Conservation (phyloP, 2,329 filamentous ascomycete genomes). For the Phyllosticta citriasiana region DNA sequence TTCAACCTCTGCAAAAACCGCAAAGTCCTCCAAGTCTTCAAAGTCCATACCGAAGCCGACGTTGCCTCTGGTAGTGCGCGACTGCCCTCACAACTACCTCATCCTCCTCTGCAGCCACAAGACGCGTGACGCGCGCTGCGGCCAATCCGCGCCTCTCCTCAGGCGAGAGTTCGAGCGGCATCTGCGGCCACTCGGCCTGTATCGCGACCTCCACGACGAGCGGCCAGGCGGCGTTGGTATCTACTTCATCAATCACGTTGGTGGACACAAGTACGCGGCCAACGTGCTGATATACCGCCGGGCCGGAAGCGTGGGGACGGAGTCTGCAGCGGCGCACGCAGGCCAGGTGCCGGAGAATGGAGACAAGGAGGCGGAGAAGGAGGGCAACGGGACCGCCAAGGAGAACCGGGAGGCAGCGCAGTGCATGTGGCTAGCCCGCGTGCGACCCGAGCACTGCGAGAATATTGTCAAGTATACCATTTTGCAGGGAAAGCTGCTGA, state of each 20-base stretch:
- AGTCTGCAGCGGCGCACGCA: conserved; percentile 23
- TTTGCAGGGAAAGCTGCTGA: conserved; percentile 86
- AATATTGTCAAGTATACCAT: conserved; percentile 84
- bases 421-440: conserved; percentile 85
- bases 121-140: conserved; percentile 90
- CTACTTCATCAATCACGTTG: conserved; percentile 93
- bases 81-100: conserved; percentile 73
- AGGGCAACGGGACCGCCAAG: conserved; percentile 18
- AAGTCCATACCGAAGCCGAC: conserved; percentile 6
- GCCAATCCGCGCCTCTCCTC: conserved; percentile 85
- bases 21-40: conserved; percentile 20
- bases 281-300: conserved; percentile 88
- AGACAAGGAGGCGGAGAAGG: conserved; percentile 27
- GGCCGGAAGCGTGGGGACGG: conserved; percentile 23
- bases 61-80: conserved; percentile 45
- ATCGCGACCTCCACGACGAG: conserved; percentile 79
- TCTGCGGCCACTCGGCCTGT: conserved; percentile 71
- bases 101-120: conserved; percentile 90
- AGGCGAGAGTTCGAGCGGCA: conserved; percentile 82
- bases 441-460: conserved; percentile 82
- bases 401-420: conserved; percentile 52
- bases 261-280: conserved; percentile 91
- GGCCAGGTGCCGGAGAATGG: conserved; percentile 26
- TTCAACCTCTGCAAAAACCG: background rate
- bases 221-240: conserved; percentile 86